A percentile compares a stretch with the other conserved stretches of the same genome.
These are phyloP conservation scores for Rubus idaeus DNA, from an alignment of 306 rosid species.

Conservation along the genomic window DNA sequence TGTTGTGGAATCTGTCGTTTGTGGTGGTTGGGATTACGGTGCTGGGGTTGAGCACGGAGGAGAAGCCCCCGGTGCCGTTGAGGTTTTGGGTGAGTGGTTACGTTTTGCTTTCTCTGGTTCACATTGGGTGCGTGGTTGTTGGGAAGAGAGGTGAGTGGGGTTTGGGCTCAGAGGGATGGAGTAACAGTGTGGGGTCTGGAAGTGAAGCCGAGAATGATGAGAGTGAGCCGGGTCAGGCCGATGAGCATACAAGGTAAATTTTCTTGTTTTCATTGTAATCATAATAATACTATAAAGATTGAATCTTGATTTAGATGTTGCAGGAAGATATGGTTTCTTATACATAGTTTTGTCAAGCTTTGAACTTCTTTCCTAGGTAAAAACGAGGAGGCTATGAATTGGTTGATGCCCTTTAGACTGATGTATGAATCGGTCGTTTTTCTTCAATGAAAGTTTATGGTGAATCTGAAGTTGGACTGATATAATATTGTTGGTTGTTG, in stretches of 20 bases:
- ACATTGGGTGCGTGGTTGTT: conserved; percentile 50
- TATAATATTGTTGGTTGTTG: background rate
- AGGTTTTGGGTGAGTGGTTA: conserved; percentile 82
- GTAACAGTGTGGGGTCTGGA: conserved; percentile 30
- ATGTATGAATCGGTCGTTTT: background rate
- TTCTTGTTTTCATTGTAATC: background rate
- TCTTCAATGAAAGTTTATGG: background rate
- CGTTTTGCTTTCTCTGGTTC: conserved; percentile 52
- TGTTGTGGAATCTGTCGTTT: conserved; percentile 69
- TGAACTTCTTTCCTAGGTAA: background rate
- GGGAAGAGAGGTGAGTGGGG: conserved; percentile 35
- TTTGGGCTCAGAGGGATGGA: conserved; percentile 21
- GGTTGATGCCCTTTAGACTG: background rate
- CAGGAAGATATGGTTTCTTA: background rate
- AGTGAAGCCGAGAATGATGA: conserved; percentile 50
- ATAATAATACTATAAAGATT: background rate
- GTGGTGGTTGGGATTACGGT: conserved; percentile 42
- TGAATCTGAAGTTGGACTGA: background rate
- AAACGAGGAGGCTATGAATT: background rate
- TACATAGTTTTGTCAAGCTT: background rate
- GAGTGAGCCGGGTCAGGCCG: conserved; percentile 23
- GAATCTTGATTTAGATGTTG: conserved; percentile 9
- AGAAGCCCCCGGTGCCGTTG: conserved; percentile 64
- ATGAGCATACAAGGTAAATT: conserved; percentile 51
- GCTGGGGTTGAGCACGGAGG: conserved; percentile 50